Base-by-base conservation (phyloP, 139 green algal species). In the Chlamydomonas applanata region DNA sequence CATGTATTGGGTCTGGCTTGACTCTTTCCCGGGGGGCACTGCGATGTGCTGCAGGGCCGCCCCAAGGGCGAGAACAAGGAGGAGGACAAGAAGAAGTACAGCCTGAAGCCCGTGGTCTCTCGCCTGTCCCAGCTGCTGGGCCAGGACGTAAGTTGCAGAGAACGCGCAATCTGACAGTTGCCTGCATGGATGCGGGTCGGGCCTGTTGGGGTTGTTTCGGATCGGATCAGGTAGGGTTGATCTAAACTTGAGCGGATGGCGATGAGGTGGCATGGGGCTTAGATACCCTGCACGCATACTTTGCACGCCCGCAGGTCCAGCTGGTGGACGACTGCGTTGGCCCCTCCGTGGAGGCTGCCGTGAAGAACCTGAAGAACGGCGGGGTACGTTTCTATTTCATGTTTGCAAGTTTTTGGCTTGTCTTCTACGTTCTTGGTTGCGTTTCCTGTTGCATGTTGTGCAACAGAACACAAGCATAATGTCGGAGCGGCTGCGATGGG, bases 31-130 rank as follows among this genome's bases (percentile, higher is more conserved):
- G 22, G 16, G 14, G 57, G n/a, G n/a, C n/a, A n/a, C n/a, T n/a
- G n/a, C n/a, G n/a, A n/a, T n/a, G n/a, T n/a, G n/a, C n/a, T 80
- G 46, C 82, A 94, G 89, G 95, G 96, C 70, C 92, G 96, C 68
- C 96, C 96, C 4, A 99, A 99, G 90, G 89, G 88, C 64, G 95
- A 98, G 88, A 93, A 98, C 90, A 98, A 98, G 88, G 89, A 88
- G 74, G 75, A 67, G 29, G 68, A 81, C 57, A 75, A 96, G 83
- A 91, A 97, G 83, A 97, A 97, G 83, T 97, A 90, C 90, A 84
- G 89, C 72, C 86, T 97, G 74, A 90, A 73, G 49, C 90, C 93
- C 56, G 81, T 97, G 0, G 92, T 93, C 3, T 84, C 81, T 16
- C 89, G 94, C 74, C 88, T 99, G 59, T 79, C 73, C 14, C 89